Base-by-base conservation (phyloP, 768 basidiomycete species). In the Coprinopsis marcescibilis region DNA sequence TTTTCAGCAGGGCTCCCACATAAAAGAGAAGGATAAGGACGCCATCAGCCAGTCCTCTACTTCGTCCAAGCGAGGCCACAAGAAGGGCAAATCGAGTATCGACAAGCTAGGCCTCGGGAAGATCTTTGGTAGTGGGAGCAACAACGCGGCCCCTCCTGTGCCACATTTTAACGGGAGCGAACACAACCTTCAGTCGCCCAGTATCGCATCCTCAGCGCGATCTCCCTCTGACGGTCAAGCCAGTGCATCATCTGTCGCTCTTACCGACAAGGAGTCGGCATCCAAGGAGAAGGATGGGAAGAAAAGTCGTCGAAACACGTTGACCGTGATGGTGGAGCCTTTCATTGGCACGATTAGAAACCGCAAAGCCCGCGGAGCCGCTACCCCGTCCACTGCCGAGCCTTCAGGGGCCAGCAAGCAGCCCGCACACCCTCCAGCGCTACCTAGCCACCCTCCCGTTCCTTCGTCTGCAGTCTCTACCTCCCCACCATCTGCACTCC, bases 311-410 rank as follows among this genome's bases (percentile, higher is more conserved):
- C 67, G 90, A 55, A 92, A 88, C 64, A 94, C 92, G 0, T 72
- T 96, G 52, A 90, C 85, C 0, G 78, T 93, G 32, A 89, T 92
- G 80, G 85, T 89, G 1, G 86, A 89, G 58, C 85, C 87, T 5
- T 68, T 92, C 52, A 75, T 72, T 45, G 73, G 80, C 33, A 69
- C 75, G 0, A 73, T 73, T 50, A 73, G 78, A 59, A 72, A 67
- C 20, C 65, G 51, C 21, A 72, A 67, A 55, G 61, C 65, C 45
- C 20, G 27, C 12, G 29, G 27, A 1, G 15, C 47, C 1, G 11
- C 30, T 4, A 48, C 47, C 6, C 47, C 47, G 2, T 15, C 29
- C 20, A 17, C 47, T 19, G 30, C 39, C 14, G 40, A 43, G n/a
- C n/a, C 41, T 17, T 7, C 17, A 40, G 6, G 11, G 15, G 8